Evolutionary conservation across 2,329 filamentous ascomycete species (phyloP).

Genomic region (Ilyonectria destructans): DNA sequence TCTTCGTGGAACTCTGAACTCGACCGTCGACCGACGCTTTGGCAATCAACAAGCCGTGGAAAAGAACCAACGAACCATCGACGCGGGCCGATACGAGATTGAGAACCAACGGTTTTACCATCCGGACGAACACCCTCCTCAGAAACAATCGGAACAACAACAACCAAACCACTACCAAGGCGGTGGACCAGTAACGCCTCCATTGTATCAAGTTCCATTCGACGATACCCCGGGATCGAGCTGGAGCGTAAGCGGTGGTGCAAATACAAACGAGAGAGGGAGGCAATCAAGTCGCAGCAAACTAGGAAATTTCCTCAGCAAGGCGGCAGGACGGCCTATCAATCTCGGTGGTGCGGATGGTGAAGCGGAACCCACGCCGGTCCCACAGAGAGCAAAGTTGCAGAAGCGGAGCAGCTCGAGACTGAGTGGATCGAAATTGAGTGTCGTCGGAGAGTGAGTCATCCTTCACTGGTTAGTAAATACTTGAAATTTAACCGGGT

Average conservation of each 20-base stretch:
- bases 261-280: conserved; percentile 24
- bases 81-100: conserved; percentile 45
- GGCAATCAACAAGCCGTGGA: conserved; percentile 12
- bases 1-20: conserved; percentile 47
- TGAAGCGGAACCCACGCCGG: conserved; percentile 3
- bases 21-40: conserved; percentile 41
- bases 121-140: conserved; percentile 34
- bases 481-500: neutral
- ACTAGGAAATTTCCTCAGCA: conserved; percentile 35
- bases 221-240: conserved; percentile 7
- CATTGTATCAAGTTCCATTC: neutral
- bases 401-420: conserved; percentile 44
- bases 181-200: neutral
- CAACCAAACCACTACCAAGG: neutral
- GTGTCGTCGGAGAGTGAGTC: conserved; percentile 40
- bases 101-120: conserved; percentile 45
- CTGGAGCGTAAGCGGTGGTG: conserved; percentile 21
- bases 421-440: conserved; percentile 26
- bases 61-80: conserved; percentile 29
- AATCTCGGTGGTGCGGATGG: conserved; percentile 15
- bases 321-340: conserved; percentile 19
- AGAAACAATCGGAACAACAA: conserved; percentile 20
- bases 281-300: conserved; percentile 33
- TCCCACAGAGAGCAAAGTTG: conserved; percentile 40
- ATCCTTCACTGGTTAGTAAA: neutral